phyloP scores from a whole-genome alignment of 331 rosid genomes.

The Rosa hybrid region DNA sequence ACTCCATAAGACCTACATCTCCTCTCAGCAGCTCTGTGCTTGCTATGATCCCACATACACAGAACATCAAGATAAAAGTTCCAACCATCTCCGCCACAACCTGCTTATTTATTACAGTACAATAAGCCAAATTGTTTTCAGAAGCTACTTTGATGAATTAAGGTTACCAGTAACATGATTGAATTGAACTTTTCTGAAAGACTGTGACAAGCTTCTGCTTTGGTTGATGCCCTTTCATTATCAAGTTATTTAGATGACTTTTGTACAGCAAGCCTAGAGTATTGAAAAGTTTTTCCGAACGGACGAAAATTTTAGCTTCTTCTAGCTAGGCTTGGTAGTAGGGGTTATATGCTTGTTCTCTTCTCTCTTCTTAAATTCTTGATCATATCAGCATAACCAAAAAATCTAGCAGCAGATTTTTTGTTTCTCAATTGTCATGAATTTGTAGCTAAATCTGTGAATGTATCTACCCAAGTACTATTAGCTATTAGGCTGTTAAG shows the following conservation, averaged over 20 bases:
- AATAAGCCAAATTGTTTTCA: neutral
- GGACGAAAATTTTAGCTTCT: neutral
- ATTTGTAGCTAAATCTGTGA: neutral
- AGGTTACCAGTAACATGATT: neutral
- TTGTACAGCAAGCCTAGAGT: neutral
- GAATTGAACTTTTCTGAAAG: neutral
- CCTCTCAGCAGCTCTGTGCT: conserved; percentile 51
- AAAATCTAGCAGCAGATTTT: neutral
- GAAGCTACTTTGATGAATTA: neutral
- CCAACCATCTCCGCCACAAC: conserved; percentile 82
- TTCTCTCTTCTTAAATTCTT: neutral
- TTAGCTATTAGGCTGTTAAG: neutral
- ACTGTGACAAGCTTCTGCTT: neutral
- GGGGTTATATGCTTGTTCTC: neutral
- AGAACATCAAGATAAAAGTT: conserved; percentile 70
- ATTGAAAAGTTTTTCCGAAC: neutral
- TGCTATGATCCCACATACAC: conserved; percentile 66
- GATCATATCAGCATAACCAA: neutral
- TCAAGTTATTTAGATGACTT: neutral
- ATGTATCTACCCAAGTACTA: neutral
- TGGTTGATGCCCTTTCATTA: neutral
- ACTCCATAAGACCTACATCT: conserved; percentile 67
- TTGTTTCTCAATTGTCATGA: neutral
- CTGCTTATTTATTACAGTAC: conserved; percentile 28
- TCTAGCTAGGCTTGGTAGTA: neutral